These are phyloP conservation scores for Jaapia argillacea DNA, from an alignment of 768 basidiomycete species.

Conservation along the genomic window DNA sequence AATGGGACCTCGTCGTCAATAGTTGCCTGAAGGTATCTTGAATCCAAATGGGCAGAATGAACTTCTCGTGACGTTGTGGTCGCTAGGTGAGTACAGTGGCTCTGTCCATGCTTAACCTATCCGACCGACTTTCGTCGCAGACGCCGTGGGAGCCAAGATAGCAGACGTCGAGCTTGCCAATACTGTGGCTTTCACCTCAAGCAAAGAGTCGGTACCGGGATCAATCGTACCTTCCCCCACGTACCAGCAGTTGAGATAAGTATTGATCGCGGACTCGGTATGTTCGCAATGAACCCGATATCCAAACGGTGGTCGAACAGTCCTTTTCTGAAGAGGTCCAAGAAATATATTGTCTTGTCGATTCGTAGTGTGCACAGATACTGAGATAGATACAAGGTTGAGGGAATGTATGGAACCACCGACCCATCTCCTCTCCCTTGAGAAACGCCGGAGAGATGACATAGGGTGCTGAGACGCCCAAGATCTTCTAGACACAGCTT, in stretches of 20 bases:
- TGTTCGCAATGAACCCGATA: no score
- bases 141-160: slow-evolving; percentile 6
- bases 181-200: background rate
- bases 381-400: slow-evolving; percentile 7
- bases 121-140: background rate
- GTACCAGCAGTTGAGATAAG: background rate
- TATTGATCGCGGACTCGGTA: no score
- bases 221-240: background rate
- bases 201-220: slow-evolving; percentile 1
- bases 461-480: slow-evolving; percentile 78
- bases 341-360: no score
- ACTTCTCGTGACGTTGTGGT: slow-evolving; percentile 11
- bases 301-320: no score
- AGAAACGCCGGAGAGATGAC: slow-evolving; percentile 33
- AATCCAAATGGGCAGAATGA: slow-evolving; percentile 11
- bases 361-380: no score
- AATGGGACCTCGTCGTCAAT: slow-evolving; percentile 12
- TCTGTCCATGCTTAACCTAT: background rate
- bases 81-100: slow-evolving; percentile 5
- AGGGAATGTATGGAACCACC: slow-evolving; percentile 48
- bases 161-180: slow-evolving; percentile 6
- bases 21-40: slow-evolving; percentile 20
- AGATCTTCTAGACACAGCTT: slow-evolving; percentile 66
- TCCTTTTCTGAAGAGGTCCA: no score
- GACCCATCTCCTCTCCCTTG: slow-evolving; percentile 58